phyloP scores from a whole-genome alignment of 495 filamentous ascomycete species.

The Penicillium taxi region DNA sequence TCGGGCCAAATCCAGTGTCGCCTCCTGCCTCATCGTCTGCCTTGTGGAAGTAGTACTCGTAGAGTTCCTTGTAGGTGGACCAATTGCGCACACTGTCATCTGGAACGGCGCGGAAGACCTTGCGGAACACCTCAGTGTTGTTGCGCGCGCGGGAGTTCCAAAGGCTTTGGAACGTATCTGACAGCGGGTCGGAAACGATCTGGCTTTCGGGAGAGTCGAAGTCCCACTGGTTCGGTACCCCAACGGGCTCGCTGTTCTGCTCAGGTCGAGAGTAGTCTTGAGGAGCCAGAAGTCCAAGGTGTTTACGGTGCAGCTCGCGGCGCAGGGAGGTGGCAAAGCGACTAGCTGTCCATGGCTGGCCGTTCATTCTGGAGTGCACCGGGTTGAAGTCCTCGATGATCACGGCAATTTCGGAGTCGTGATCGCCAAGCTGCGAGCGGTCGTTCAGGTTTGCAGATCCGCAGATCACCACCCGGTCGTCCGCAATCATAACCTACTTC shows the following conservation, averaged over 20 bases:
- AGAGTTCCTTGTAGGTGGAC: constrained; percentile 81
- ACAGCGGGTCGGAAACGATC: constrained; percentile 67
- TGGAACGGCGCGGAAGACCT: constrained; percentile 83
- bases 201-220: constrained; percentile 67
- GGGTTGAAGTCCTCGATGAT: constrained; percentile 69
- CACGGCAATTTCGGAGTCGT: constrained; percentile 81
- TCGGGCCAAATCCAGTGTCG: constrained; percentile 30
- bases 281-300: constrained; percentile 72
- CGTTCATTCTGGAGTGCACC: constrained; percentile 64
- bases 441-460: constrained; percentile 95
- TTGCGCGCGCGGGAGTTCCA: constrained; percentile 67
- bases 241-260: constrained; percentile 70
- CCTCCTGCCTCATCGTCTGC: constrained; percentile 40
- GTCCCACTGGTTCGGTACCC: constrained; percentile 70
- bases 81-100: constrained; percentile 73
- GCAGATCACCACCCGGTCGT: constrained; percentile 81
- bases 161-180: constrained; percentile 53
- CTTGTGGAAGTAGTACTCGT: constrained; percentile 61
- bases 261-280: constrained; percentile 58
- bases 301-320: constrained; percentile 81
- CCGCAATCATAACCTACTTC: constrained; percentile 69
- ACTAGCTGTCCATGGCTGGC: constrained; percentile 58
- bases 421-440: constrained; percentile 78
- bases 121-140: constrained; percentile 81
- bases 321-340: constrained; percentile 80